phyloP scores from a whole-genome alignment of 148 eudicot species.

The Rhododendron ferrugineum region DNA sequence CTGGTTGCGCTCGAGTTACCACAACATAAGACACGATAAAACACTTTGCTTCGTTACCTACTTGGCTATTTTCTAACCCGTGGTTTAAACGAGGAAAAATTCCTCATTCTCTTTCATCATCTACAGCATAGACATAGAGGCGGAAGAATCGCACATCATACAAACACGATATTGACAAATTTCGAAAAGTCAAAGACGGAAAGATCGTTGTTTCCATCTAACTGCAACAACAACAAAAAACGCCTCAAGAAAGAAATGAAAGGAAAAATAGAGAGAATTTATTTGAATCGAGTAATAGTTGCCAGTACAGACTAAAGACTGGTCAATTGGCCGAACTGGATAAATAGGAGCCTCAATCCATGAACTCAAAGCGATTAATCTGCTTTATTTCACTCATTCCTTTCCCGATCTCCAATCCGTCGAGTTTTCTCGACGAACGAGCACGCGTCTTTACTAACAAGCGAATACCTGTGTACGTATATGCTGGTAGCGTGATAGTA shows the following conservation, averaged over 20 bases:
- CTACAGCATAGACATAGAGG: neutral
- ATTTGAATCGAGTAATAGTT: neutral
- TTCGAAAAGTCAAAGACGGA: neutral
- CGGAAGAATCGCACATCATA: neutral
- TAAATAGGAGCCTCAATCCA: neutral
- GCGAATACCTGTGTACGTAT: neutral
- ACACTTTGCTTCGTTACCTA: neutral
- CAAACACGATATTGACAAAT: neutral
- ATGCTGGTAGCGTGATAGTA: neutral
- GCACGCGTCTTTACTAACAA: neutral
- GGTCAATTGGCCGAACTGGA: neutral
- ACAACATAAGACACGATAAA: neutral
- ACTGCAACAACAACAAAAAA: neutral
- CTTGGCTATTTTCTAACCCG: neutral
- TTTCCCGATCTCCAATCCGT: constrained; percentile 7
- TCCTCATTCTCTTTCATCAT: neutral
- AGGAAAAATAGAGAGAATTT: neutral
- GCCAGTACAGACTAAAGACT: neutral
- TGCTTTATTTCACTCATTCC: neutral
- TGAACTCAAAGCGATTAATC: neutral
- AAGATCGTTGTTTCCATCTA: neutral
- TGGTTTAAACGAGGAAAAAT: neutral
- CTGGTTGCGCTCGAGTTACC: neutral
- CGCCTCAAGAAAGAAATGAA: neutral
- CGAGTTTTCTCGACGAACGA: neutral